Conservation (phyloP, 164 flowering plant species). For the Sedum album region DNA sequence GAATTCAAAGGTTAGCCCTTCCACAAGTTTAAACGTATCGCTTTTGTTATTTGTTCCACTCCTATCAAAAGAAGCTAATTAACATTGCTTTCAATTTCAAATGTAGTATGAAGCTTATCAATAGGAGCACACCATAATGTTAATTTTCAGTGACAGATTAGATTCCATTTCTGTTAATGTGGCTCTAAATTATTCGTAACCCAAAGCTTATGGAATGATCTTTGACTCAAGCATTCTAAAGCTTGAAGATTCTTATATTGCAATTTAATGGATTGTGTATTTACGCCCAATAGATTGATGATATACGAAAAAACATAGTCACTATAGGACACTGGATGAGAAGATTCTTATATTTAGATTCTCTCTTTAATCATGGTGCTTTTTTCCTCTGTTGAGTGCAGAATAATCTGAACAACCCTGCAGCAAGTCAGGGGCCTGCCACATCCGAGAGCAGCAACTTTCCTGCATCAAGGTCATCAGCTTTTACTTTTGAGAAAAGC, state of each 20-base stretch:
- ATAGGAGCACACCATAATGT: not conserved
- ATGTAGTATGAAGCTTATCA: not conserved
- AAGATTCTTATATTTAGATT: not conserved
- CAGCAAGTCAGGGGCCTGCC: conserved; percentile 46
- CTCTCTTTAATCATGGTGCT: not conserved
- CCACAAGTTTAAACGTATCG: conserved; percentile 17
- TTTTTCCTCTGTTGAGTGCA: conserved; percentile 17
- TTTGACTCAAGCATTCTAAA: not conserved
- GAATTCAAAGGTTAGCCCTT: conserved; percentile 22
- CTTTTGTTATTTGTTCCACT: conserved; percentile 22
- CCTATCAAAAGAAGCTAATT: too few relatives aligned
- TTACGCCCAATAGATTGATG: not conserved
- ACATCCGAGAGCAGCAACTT: conserved; percentile 62
- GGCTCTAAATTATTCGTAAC: not conserved
- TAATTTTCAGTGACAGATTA: not conserved
- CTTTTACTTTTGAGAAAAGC: conserved; percentile 23
- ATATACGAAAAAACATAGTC: not conserved
- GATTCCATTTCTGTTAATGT: not conserved
- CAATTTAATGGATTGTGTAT: too few relatives aligned
- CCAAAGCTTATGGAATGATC: not conserved
- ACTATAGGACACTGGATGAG: not conserved
- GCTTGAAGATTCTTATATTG: not conserved
- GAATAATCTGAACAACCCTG: conserved; percentile 29
- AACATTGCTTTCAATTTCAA: not conserved
- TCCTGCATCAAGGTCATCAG: conserved; percentile 23